Evolutionary conservation across 768 basidiomycete genomes (phyloP).

Genomic region (Lenzites betulinus): DNA sequence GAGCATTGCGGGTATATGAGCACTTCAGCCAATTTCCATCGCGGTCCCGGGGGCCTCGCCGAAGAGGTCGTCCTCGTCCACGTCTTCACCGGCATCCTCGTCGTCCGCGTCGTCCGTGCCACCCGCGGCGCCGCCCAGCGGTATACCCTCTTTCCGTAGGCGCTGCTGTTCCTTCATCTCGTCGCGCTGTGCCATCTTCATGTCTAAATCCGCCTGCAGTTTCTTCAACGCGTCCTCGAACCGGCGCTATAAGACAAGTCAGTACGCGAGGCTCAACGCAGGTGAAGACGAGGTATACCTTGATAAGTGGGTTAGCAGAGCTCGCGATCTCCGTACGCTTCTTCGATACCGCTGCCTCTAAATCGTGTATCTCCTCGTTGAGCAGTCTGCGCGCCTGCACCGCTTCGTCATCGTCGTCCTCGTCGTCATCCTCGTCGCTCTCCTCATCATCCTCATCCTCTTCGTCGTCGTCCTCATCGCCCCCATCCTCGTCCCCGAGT

Average conservation of each 20-base stretch:
- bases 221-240: slow-evolving; percentile 94
- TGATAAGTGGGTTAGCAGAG: slow-evolving; percentile 85
- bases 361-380: slow-evolving; percentile 86
- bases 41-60: slow-evolving; percentile 24
- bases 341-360: slow-evolving; percentile 86
- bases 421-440: slow-evolving; percentile 62
- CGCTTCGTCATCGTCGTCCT: slow-evolving; percentile 78
- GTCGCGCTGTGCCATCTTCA: slow-evolving; percentile 79
- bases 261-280: not conserved
- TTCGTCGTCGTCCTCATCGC: slow-evolving; percentile 63
- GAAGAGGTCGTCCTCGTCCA: slow-evolving; percentile 35
- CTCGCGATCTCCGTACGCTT: slow-evolving; percentile 82
- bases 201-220: slow-evolving; percentile 81
- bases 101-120: slow-evolving; percentile 43
- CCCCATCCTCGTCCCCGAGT: slow-evolving; percentile 66
- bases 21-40: slow-evolving; percentile 34
- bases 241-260: slow-evolving; percentile 61
- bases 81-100: slow-evolving; percentile 30
- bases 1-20: too few species aligned
- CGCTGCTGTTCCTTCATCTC: slow-evolving; percentile 77
- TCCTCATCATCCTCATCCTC: slow-evolving; percentile 66
- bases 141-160: slow-evolving; percentile 67
- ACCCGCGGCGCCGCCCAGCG: slow-evolving; percentile 40
- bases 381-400: slow-evolving; percentile 75
- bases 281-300: slow-evolving; percentile 42